phyloP scores from a whole-genome alignment of 768 basidiomycete genomes.

The Astraeus odoratus region DNA sequence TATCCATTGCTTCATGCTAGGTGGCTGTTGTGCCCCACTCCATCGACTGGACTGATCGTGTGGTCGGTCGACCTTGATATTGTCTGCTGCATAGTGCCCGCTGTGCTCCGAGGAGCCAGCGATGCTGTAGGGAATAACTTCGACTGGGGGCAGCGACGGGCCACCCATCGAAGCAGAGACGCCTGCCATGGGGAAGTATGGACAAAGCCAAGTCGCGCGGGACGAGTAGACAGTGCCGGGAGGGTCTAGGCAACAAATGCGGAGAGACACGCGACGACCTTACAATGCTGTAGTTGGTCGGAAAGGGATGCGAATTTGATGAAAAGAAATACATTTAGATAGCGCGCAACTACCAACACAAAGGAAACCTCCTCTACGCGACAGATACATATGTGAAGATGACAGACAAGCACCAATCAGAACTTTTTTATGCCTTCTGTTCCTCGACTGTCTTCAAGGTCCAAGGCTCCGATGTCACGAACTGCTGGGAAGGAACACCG shows the following conservation, averaged over 20 bases:
- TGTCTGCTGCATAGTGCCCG: slow-evolving; percentile 59
- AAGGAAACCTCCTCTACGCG: no score
- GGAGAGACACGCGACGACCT: no score
- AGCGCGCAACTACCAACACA: not conserved
- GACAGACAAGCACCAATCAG: not conserved
- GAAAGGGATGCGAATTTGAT: no score
- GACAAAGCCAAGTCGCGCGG: not conserved
- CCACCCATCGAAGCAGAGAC: slow-evolving; percentile 4
- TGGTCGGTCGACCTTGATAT: slow-evolving; percentile 60
- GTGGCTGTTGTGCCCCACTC: slow-evolving; percentile 59
- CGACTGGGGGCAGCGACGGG: slow-evolving; percentile 8
- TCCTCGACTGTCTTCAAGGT: slow-evolving; percentile 33
- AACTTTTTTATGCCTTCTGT: slow-evolving; percentile 2
- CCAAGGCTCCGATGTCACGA: slow-evolving; percentile 69
- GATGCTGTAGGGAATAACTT: slow-evolving; percentile 44
- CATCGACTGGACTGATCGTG: slow-evolving; percentile 64
- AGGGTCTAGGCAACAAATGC: no score
- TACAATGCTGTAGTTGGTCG: no score
- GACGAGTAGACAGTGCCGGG: not conserved
- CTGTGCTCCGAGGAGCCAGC: slow-evolving; percentile 64
- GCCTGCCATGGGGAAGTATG: not conserved
- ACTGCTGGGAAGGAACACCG: slow-evolving; percentile 83
- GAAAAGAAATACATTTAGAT: no score
- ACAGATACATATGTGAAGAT: no score
- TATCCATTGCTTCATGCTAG: slow-evolving; percentile 63